Conservation (phyloP, 495 filamentous ascomycete genomes). For the Penicillium paxilli region DNA sequence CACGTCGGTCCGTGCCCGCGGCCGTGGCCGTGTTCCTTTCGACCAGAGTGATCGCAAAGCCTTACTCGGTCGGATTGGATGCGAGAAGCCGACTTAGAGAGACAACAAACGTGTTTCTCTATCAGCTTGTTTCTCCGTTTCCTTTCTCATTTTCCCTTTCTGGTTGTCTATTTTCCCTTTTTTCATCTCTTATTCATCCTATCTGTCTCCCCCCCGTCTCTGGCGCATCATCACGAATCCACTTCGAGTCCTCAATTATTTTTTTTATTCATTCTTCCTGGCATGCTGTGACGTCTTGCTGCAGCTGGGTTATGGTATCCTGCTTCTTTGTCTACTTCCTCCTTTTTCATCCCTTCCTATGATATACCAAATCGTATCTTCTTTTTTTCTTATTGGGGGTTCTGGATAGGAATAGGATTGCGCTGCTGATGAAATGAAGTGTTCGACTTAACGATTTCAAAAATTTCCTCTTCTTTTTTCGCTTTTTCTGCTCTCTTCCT, state of each 20-base stretch:
- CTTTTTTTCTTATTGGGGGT: not conserved
- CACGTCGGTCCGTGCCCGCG: constrained; percentile 33
- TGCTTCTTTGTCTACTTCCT: not conserved
- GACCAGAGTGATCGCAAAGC: constrained; percentile 74
- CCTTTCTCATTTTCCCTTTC: constrained; percentile 6
- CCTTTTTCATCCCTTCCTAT: not conserved
- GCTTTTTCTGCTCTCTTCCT: constrained; percentile 1
- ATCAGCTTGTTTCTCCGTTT: not conserved
- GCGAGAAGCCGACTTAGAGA: constrained; percentile 60
- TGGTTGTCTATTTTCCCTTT: not conserved
- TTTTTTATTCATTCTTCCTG: too few species aligned
- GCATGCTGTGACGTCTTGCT: constrained; percentile 19
- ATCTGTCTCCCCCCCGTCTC: constrained; percentile 14
- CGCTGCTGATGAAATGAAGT: constrained; percentile 18
- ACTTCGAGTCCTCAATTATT: constrained; percentile 13
- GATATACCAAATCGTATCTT: not conserved
- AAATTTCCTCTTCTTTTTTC: constrained; percentile 9
- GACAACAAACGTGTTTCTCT: not conserved
- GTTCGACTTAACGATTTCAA: constrained; percentile 20
- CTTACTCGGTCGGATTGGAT: constrained; percentile 70
- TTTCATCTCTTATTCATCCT: not conserved
- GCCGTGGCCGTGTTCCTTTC: constrained; percentile 53
- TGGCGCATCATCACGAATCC: constrained; percentile 20
- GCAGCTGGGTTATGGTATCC: constrained; percentile 1
- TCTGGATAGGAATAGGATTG: not conserved